Evolutionary conservation across 2,329 filamentous ascomycete species (phyloP), one percentile per base, ranked within the genome.

Genomic region (Apiospora aurea): DNA sequence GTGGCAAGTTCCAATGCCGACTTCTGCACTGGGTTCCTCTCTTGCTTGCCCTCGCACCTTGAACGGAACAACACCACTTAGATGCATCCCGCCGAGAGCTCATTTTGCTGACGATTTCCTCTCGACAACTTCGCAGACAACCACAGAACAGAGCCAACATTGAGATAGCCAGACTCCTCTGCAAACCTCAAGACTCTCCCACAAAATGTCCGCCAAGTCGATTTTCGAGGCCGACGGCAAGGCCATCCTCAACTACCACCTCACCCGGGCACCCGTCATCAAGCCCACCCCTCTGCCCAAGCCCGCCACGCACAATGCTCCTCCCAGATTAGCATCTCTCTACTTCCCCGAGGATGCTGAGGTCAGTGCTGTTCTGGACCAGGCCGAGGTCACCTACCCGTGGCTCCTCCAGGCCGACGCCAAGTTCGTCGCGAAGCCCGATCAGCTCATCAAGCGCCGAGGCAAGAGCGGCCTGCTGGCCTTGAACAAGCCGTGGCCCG

Each of bases 161-260:
- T 75, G 71, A 71, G 76, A 46, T 53, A 53, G 34, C 51, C 70
- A 78, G 77, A 73, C 77, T 78, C 79, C 76, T 77, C 72, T 74
- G 71, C 73, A 74, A 76, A 69, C 70, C 46, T 73, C 74, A 24
- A 64, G 34, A 72, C 34, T 64, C 57, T 24, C 11, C 57, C 57
- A 71, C 85, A 89, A 81, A 81, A 97, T 97, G 94, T 95, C 94
- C 83, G 94, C 96, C 85, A 99, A 99, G 88, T 93, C 96, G 78
- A 98, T 99, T 83, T 87, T 93, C 89, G 96, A 99, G 90, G 96
- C 96, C 89, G 96, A 99, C 88, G 96, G 96, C 91, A 99, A 99
- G 93, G 96, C 96, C 90, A 98, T 99, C 89, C 91, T 99, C 91
- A 98, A 98, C 93, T 99, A 98, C 91, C 96, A 98, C 90, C 95